phyloP scores from a whole-genome alignment of 768 basidiomycete genomes.

The Mycena olivaceomarginata region DNA sequence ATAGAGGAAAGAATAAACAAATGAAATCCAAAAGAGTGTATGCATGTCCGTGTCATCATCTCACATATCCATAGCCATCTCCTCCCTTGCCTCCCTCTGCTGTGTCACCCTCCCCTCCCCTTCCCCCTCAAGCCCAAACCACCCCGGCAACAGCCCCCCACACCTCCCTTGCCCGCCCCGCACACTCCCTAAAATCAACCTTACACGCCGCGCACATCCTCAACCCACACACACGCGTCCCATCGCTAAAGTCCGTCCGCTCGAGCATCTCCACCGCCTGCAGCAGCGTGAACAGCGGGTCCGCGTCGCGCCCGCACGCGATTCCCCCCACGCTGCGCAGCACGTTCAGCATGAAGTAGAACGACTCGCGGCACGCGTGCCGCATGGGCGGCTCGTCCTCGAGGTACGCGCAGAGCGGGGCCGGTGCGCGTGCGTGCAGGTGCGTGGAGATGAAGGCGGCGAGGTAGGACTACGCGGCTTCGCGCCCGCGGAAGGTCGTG shows the following conservation, averaged over 20 bases:
- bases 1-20: too few species aligned
- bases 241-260: too few species aligned
- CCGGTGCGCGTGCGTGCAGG: conserved; percentile 69
- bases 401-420: conserved; percentile 68
- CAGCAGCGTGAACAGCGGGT: too few species aligned
- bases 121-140: too few species aligned
- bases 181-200: too few species aligned
- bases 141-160: too few species aligned
- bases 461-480: conserved; percentile 77
- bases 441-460: conserved; percentile 76
- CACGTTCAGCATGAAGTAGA: conserved; percentile 67
- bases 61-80: background rate
- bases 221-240: too few species aligned
- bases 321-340: conserved; percentile 84
- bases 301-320: conserved; percentile 69
- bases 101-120: background rate
- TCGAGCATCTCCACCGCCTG: too few species aligned
- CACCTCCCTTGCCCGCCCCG: too few species aligned
- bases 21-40: too few species aligned
- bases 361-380: conserved; percentile 73
- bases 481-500: conserved; percentile 77
- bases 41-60: conserved; percentile 2
- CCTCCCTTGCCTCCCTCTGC: too few species aligned
- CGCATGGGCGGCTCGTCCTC: conserved; percentile 57
- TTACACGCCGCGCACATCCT: too few species aligned